These are phyloP conservation scores for Yueomyces sinensis DNA, from an alignment of 805 yeast genomes.

Conservation along the genomic window DNA sequence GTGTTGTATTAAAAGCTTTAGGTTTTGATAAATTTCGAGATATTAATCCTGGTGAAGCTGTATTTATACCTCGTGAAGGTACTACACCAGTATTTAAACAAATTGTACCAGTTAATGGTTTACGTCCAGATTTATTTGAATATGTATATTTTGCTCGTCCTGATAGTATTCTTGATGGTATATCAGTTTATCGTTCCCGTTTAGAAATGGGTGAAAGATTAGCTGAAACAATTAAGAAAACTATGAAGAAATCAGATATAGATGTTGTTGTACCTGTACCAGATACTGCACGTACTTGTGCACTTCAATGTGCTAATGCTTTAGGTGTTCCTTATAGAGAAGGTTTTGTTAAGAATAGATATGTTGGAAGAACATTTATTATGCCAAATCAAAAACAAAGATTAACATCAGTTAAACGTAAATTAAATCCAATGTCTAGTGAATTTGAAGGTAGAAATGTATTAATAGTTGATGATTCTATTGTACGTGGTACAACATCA, in stretches of 20 bases:
- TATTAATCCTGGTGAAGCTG: slow-evolving; percentile 90
- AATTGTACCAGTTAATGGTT: slow-evolving; percentile 62
- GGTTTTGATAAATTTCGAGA: slow-evolving; percentile 73
- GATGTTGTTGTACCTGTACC: slow-evolving; percentile 98
- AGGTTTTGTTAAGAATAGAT: slow-evolving; percentile 93
- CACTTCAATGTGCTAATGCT: slow-evolving; percentile 78
- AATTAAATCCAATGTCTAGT: slow-evolving; percentile 89
- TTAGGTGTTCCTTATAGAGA: slow-evolving; percentile 81
- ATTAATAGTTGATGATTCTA: slow-evolving; percentile 88
- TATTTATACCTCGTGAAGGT: slow-evolving; percentile 71
- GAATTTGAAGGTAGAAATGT: slow-evolving; percentile 82
- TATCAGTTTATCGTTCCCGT: slow-evolving; percentile 86
- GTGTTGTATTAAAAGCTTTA: slow-evolving; percentile 88
- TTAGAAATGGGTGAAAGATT: slow-evolving; percentile 87
- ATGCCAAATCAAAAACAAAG: slow-evolving; percentile 97
- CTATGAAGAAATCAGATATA: slow-evolving; percentile 38
- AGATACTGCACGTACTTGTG: slow-evolving; percentile 94
- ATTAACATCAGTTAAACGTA: slow-evolving; percentile 84
- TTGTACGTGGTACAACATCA: slow-evolving; percentile 96
- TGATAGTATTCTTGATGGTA: slow-evolving; percentile 92
- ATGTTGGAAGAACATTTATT: slow-evolving; percentile 94
- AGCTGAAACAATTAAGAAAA: slow-evolving; percentile 55
- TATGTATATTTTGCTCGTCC: slow-evolving; percentile 98
- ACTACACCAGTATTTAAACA: slow-evolving; percentile 71
- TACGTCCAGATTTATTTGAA: slow-evolving; percentile 93